A percentile compares a stretch with the other conserved stretches of the same genome.
These are phyloP conservation scores for Dioszegia aurantiaca DNA, from an alignment of 768 basidiomycete species.

Conservation along the genomic window DNA sequence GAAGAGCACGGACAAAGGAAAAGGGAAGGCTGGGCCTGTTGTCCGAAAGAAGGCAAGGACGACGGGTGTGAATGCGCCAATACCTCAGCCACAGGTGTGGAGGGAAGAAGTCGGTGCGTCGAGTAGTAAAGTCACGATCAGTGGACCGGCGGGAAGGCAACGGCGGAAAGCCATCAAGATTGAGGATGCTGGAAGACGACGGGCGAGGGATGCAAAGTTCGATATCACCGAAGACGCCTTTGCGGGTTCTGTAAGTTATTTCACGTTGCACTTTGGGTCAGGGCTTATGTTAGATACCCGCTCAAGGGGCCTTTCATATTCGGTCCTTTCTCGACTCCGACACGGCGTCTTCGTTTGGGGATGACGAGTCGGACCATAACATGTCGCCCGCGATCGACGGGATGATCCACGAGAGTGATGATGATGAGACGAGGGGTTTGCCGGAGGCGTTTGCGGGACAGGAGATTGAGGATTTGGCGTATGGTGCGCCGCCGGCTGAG, in stretches of 20 bases:
- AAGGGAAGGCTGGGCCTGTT: constrained; percentile 14
- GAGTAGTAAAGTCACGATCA: constrained; percentile 12
- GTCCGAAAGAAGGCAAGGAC: constrained; percentile 23
- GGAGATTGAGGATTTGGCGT: constrained; percentile 45
- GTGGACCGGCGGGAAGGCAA: constrained; percentile 35
- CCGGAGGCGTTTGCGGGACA: constrained; percentile 42
- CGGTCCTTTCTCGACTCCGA: constrained; percentile 21
- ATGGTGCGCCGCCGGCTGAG: constrained; percentile 35
- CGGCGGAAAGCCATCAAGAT: constrained; percentile 34
- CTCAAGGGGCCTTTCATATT: constrained; percentile 1
- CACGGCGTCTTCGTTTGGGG: constrained; percentile 34
- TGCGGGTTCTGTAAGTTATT: constrained; percentile 7
- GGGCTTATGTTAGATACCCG: constrained; percentile 12
- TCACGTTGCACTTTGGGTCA: not conserved
- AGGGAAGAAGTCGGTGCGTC: no score
- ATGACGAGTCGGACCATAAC: constrained; percentile 36
- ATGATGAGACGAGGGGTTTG: constrained; percentile 24
- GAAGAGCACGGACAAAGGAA: constrained; percentile 15
- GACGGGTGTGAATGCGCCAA: not conserved
- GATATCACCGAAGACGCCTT: constrained; percentile 13
- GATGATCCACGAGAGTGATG: constrained; percentile 24
- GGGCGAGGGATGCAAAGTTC: constrained; percentile 46
- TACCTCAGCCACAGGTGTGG: not conserved
- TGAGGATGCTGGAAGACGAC: constrained; percentile 33
- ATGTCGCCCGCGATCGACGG: constrained; percentile 7